These are phyloP conservation scores for Euclidium syriacum DNA, from an alignment of 345 rosid genomes.

Conservation along the genomic window DNA sequence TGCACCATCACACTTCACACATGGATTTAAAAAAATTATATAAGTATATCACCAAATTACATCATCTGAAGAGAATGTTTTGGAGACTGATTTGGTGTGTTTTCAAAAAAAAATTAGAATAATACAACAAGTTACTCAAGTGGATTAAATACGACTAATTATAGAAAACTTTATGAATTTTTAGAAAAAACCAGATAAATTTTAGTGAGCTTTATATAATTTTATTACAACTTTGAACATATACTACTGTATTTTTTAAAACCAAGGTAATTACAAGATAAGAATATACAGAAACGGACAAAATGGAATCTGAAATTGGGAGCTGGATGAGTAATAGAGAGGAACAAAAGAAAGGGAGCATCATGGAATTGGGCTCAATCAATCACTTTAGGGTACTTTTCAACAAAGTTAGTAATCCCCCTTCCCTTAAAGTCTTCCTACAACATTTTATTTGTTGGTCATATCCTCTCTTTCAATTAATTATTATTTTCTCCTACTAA, in stretches of 20 bases:
- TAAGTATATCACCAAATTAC: too few relatives aligned
- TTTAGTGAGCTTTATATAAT: too few relatives aligned
- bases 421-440: neutral
- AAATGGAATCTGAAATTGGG: conserved; percentile 6
- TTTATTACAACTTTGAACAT: neutral
- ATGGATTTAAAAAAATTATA: too few relatives aligned
- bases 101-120: too few relatives aligned
- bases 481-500: too few relatives aligned
- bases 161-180: too few relatives aligned
- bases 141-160: too few relatives aligned
- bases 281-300: neutral
- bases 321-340: neutral
- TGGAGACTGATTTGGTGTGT: too few relatives aligned
- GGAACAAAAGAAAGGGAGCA: conserved; percentile 15
- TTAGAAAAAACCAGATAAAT: neutral
- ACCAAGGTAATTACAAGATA: neutral
- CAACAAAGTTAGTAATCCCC: neutral
- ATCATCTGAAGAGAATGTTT: too few relatives aligned
- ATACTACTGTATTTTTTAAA: neutral
- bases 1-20: too few relatives aligned
- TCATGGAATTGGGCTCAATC: conserved; percentile 9
- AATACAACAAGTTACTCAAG: too few relatives aligned
- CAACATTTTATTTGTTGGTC: neutral
- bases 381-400: conserved; percentile 19
- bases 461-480: too few relatives aligned